These are phyloP conservation scores for Lolium perenne DNA, from an alignment of 176 grass and related monocot species.

Conservation along the genomic window DNA sequence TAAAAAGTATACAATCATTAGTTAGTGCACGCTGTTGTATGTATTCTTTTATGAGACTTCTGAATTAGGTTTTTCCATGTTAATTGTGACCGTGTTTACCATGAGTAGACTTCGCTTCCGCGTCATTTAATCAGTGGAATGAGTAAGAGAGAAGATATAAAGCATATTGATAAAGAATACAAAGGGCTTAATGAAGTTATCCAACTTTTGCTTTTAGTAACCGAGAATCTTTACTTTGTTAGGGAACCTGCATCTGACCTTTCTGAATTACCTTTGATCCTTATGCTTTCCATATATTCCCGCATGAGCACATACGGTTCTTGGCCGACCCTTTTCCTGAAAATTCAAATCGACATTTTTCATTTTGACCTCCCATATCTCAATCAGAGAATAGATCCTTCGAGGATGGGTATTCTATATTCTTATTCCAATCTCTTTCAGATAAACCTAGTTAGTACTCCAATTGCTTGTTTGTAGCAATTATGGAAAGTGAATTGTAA, in stretches of 20 bases:
- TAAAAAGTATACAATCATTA: constrained; percentile 2
- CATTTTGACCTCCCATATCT: constrained; percentile 27
- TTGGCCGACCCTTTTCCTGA: background rate
- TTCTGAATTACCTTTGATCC: constrained; percentile 48
- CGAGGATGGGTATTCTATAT: constrained; percentile 48
- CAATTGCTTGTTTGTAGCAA: background rate
- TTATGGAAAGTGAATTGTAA: background rate
- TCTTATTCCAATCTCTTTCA: constrained; percentile 47
- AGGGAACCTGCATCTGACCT: constrained; percentile 46
- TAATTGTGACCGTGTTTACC: background rate
- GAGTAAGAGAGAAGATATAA: constrained; percentile 35
- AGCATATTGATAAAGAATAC: constrained; percentile 31
- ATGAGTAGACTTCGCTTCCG: background rate
- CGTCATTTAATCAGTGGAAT: constrained; percentile 29
- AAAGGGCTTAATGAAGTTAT: constrained; percentile 40
- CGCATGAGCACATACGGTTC: constrained; percentile 19
- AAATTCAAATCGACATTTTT: constrained; percentile 24
- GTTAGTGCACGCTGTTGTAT: background rate
- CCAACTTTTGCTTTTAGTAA: constrained; percentile 45
- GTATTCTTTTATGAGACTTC: background rate
- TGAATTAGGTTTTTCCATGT: constrained; percentile 40
- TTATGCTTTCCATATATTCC: constrained; percentile 50
- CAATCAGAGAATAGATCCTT: constrained; percentile 55
- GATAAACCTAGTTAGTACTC: background rate
- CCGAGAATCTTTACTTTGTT: constrained; percentile 55